A percentile compares a stretch with the other conserved stretches of the same genome.
These are phyloP conservation scores for Phytophthora lateralis DNA, from an alignment of 352 stramenopile genomes.

Conservation along the genomic window DNA sequence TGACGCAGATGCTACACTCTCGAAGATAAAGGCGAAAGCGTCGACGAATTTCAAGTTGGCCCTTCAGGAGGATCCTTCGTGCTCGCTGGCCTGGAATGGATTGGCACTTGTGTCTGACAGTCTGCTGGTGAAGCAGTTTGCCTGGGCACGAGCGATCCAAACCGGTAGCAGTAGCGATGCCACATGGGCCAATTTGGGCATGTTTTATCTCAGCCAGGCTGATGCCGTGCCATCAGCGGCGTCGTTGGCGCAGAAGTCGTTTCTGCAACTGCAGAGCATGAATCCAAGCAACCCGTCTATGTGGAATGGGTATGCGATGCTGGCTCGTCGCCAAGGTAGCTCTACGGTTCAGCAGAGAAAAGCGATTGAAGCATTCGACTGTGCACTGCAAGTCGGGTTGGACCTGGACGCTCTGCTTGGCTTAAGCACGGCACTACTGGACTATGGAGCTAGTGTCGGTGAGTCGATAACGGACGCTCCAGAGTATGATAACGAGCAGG, in stretches of 20 bases:
- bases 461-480: constrained; percentile 20
- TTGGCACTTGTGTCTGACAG: constrained; percentile 68
- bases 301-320: constrained; percentile 88
- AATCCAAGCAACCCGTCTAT: constrained; percentile 84
- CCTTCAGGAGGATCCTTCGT: constrained; percentile 49
- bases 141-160: constrained; percentile 74
- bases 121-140: constrained; percentile 80
- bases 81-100: constrained; percentile 78
- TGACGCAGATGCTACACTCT: constrained; percentile 20
- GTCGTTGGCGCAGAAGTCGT: constrained; percentile 70
- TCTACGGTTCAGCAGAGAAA: constrained; percentile 49
- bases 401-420: constrained; percentile 80
- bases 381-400: constrained; percentile 71
- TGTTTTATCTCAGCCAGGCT: constrained; percentile 73
- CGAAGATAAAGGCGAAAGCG: constrained; percentile 40
- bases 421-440: constrained; percentile 47
- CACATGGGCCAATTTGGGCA: constrained; percentile 85
- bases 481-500: constrained; percentile 38
- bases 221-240: constrained; percentile 32
- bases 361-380: constrained; percentile 75
- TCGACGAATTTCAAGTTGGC: constrained; percentile 51
- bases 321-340: constrained; percentile 54
- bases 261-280: constrained; percentile 83
- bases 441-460: constrained; percentile 27
- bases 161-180: constrained; percentile 56